Conservation (phyloP, 2,329 filamentous ascomycete species). For the Phoma sp. region DNA sequence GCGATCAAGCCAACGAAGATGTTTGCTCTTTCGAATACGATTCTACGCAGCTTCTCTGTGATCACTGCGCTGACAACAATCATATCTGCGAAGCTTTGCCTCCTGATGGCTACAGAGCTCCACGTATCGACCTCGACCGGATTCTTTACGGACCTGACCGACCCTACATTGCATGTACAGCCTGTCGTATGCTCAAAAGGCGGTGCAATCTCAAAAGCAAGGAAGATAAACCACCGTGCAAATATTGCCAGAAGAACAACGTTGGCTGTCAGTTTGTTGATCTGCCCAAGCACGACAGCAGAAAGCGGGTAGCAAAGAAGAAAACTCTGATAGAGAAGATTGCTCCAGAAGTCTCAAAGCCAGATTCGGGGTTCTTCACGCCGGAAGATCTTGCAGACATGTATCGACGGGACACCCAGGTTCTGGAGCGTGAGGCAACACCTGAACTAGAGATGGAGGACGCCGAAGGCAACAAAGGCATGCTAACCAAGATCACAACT, state of each 20-base stretch:
- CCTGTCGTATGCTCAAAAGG: slow-evolving; percentile 38
- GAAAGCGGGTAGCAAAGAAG: slow-evolving; percentile 16
- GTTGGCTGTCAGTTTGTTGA: slow-evolving; percentile 43
- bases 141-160: slow-evolving; percentile 29
- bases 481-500: slow-evolving; percentile 45
- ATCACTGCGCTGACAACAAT: slow-evolving; percentile 26
- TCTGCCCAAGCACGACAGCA: slow-evolving; percentile 7
- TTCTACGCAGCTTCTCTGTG: slow-evolving; percentile 25
- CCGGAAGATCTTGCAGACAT: slow-evolving; percentile 28
- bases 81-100: slow-evolving; percentile 25
- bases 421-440: slow-evolving; percentile 23
- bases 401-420: slow-evolving; percentile 3
- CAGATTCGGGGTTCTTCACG: slow-evolving; percentile 17
- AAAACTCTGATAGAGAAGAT: neutral
- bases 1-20: slow-evolving; percentile 18
- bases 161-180: slow-evolving; percentile 32
- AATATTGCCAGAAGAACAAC: slow-evolving; percentile 34
- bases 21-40: slow-evolving; percentile 34
- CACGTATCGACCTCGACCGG: slow-evolving; percentile 29
- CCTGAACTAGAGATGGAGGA: slow-evolving; percentile 40
- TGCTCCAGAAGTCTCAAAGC: slow-evolving; percentile 9
- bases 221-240: slow-evolving; percentile 42
- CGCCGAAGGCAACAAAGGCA: slow-evolving; percentile 31
- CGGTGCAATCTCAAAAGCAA: slow-evolving; percentile 43
- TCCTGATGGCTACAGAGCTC: slow-evolving; percentile 24